phyloP scores from a whole-genome alignment of 73 alveolate genomes.

The Tetrahymena thermophila region DNA sequence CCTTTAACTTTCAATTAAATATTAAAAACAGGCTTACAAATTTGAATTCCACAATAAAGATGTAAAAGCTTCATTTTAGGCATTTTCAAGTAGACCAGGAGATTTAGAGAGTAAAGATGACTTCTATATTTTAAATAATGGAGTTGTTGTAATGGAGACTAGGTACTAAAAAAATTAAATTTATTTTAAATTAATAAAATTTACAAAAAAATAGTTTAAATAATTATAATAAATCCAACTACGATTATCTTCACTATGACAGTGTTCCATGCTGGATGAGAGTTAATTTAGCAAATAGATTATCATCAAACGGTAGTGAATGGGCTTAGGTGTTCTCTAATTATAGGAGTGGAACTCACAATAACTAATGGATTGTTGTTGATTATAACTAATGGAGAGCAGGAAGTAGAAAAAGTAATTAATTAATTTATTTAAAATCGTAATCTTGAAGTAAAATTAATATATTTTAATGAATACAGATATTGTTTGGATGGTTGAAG shows the following conservation, averaged over 20 bases:
- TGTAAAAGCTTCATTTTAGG: background rate
- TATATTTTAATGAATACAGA: too few relatives aligned
- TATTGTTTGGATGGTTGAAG: slow-evolving; percentile 12
- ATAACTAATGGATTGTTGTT: slow-evolving; percentile 30
- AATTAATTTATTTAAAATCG: background rate
- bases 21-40: background rate
- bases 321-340: background rate
- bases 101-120: slow-evolving; percentile 32
- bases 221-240: slow-evolving; percentile 14
- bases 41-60: slow-evolving; percentile 1
- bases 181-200: background rate
- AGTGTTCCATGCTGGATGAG: slow-evolving; percentile 40
- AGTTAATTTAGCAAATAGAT: slow-evolving; percentile 35
- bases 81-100: slow-evolving; percentile 32
- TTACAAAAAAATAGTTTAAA: background rate
- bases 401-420: background rate
- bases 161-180: background rate
- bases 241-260: slow-evolving; percentile 10
- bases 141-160: slow-evolving; percentile 15
- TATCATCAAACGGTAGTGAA: slow-evolving; percentile 5
- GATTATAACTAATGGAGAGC: background rate
- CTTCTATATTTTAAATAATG: slow-evolving; percentile 12
- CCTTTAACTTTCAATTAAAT: background rate
- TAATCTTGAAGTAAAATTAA: background rate
- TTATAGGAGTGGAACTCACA: slow-evolving; percentile 37